These are phyloP conservation scores for Boletellus sp. DNA, from an alignment of 1,284 basidiomycete genomes.

Conservation along the genomic window DNA sequence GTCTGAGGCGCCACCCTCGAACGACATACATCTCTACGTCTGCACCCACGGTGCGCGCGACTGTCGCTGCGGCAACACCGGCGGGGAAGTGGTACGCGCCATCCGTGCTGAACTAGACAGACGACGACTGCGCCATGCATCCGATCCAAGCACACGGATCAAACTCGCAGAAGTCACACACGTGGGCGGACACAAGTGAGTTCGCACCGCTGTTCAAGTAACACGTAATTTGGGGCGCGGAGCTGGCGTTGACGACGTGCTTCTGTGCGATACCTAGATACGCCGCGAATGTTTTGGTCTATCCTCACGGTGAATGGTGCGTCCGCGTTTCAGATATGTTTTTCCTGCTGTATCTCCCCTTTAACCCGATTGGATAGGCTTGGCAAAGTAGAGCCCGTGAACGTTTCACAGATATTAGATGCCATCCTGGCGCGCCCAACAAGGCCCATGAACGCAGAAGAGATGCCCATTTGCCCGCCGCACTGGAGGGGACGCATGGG, in stretches of 20 bases:
- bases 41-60: conserved; percentile 72
- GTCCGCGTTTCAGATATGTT: conserved; percentile 14
- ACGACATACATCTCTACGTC: conserved; percentile 57
- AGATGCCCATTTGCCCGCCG: conserved; percentile 38
- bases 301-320: conserved; percentile 79
- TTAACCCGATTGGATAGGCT: conserved; percentile 41
- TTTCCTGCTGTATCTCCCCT: background rate
- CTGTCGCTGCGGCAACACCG: conserved; percentile 71
- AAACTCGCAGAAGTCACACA: conserved; percentile 69
- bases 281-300: conserved; percentile 75
- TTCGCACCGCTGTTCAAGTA: conserved; percentile 6
- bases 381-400: conserved; percentile 52
- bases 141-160: conserved; percentile 31
- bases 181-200: conserved; percentile 83
- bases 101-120: conserved; percentile 41
- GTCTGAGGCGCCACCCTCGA: background rate
- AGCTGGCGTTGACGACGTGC: conserved; percentile 4
- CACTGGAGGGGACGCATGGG: conserved; percentile 81
- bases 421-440: conserved; percentile 39
- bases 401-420: conserved; percentile 56
- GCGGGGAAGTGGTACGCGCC: conserved; percentile 46
- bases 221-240: background rate
- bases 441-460: conserved; percentile 28
- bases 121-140: conserved; percentile 23
- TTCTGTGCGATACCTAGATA: conserved; percentile 44